These are phyloP conservation scores for Euphorbia tirucalli DNA, from an alignment of 345 rosid species.

Conservation along the genomic window DNA sequence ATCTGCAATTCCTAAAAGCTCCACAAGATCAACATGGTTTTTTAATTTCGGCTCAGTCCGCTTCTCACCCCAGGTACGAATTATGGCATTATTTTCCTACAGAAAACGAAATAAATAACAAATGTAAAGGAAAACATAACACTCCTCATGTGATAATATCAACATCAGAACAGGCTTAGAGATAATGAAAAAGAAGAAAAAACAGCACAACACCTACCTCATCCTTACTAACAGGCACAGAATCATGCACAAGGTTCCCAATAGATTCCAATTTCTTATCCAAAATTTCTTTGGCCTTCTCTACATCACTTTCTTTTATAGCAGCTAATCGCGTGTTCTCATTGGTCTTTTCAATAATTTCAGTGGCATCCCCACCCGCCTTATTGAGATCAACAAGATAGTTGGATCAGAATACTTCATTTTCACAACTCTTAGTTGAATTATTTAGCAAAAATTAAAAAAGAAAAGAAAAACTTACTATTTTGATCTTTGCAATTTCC, in stretches of 20 bases:
- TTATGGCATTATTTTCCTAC: slow-evolving; percentile 70
- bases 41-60: slow-evolving; percentile 52
- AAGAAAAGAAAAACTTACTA: slow-evolving; percentile 39
- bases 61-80: slow-evolving; percentile 60
- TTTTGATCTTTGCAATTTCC: slow-evolving; percentile 62
- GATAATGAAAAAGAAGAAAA: background rate
- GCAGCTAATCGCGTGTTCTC: slow-evolving; percentile 49
- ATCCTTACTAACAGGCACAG: slow-evolving; percentile 68
- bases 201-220: slow-evolving; percentile 45
- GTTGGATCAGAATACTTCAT: too few relatives aligned
- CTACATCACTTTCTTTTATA: slow-evolving; percentile 67
- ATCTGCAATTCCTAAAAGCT: slow-evolving; percentile 80
- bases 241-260: slow-evolving; percentile 89
- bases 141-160: too few relatives aligned
- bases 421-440: too few relatives aligned
- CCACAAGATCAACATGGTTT: slow-evolving; percentile 94
- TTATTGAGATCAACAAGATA: slow-evolving; percentile 3
- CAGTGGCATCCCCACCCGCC: slow-evolving; percentile 55
- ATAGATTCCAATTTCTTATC: slow-evolving; percentile 56
- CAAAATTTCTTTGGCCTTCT: slow-evolving; percentile 50
- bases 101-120: background rate
- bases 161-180: background rate
- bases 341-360: slow-evolving; percentile 50
- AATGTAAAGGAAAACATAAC: background rate
- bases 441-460: background rate